Percentiles rank a stretch among this genome's conserved stretches.
phyloP scores from a whole-genome alignment of 257 asterid genomes.

The Plantago ovata region DNA sequence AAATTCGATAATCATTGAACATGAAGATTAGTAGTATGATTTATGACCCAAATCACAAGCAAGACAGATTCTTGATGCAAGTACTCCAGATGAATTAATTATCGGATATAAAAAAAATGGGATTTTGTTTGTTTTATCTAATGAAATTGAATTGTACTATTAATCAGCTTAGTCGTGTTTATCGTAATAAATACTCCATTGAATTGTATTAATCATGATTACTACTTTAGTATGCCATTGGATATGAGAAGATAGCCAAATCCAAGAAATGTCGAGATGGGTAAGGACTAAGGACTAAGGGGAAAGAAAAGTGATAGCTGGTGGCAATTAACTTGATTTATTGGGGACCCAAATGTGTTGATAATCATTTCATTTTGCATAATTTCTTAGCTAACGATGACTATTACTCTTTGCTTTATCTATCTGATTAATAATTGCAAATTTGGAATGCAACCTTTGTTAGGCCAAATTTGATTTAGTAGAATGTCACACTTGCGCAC shows the following conservation, averaged over 20 bases:
- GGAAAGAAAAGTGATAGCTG: constrained; percentile 20
- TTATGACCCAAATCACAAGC: constrained; percentile 12
- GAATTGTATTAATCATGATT: constrained; percentile 21
- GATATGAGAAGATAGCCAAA: constrained; percentile 15
- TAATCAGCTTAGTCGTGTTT: no score
- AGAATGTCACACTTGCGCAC: no score
- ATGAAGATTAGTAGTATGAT: constrained; percentile 4
- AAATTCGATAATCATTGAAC: constrained; percentile 26
- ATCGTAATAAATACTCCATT: no score
- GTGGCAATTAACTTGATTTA: constrained; percentile 31
- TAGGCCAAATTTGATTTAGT: no score
- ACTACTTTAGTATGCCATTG: constrained; percentile 14
- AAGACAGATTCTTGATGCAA: constrained; percentile 23
- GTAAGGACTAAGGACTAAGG: no score
- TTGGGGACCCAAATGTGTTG: constrained; percentile 22
- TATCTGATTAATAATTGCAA: no score
- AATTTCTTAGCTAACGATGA: constrained; percentile 24
- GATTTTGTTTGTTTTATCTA: no score
- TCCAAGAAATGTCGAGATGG: constrained; percentile 17
- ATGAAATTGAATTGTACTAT: no score
- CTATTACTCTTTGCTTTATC: constrained; percentile 2
- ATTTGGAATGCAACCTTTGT: no score
- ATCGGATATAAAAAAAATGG: no score
- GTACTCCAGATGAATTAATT: not conserved
- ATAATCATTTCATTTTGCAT: constrained; percentile 20